Base-by-base conservation (phyloP, 768 basidiomycete genomes). In the Suillus hirtellus region DNA sequence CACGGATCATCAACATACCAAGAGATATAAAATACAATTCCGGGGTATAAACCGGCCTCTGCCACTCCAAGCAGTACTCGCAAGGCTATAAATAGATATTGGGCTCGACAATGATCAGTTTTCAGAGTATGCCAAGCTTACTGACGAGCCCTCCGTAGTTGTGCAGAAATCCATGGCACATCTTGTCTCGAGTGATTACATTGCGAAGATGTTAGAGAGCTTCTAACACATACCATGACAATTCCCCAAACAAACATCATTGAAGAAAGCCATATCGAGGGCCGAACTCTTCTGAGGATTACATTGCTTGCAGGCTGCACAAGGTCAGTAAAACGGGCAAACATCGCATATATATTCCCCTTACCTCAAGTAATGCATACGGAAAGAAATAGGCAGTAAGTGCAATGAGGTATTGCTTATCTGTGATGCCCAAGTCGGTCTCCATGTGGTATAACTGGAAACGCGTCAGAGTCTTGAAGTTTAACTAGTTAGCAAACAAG, bases 381-480 rank as follows among this genome's bases (percentile, higher is more conserved):
- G 87, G 86, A 62, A 90, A 87, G 77, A 91, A 93, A 79, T 93
- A 92, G 4, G 90, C 81, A 4, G 88, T 89, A 58, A 90, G 76
- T 4, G 87, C 86, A 60, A 88, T 79, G 37, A 89, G 78, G 70
- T 90, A 90, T 68, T 89, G 88, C 54, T 77, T 82, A 68, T 89
- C 85, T 7, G 80, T 81, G 34, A 90, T 84, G 38, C 84, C 76
- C 49, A 89, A 75, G 67, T 89, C 86, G 17, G 65, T 66, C 66
- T 83, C 83, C 64, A 91, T 76, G 62, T 80, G 72, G 64, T 89
- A 90, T 50, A 91, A 69, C 88, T 89, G 65, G 10, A 24, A 55
- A 19, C 11, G 17, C 7, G 31, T 61, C 27, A 56, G 54, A 5
- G 24, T 42, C n/a, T 46, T 43, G 4, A 34, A 56, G 43, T 21